Conservation (phyloP, 441 rosid genomes). For the Populus hybrid region DNA sequence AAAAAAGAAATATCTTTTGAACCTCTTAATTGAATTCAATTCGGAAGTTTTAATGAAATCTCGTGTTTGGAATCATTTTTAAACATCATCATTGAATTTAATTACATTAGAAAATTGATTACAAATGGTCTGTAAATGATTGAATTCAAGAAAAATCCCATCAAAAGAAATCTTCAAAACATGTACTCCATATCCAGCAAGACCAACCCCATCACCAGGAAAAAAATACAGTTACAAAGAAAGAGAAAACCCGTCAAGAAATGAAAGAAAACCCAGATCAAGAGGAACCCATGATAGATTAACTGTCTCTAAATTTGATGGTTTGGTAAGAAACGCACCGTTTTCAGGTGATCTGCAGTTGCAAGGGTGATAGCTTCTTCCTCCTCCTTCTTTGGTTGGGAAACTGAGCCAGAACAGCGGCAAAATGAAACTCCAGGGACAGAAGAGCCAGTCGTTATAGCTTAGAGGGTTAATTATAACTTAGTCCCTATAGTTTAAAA, state of each 20-base stretch:
- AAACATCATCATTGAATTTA: too few species aligned
- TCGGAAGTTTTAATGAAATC: too few species aligned
- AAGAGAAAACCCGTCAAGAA: neutral
- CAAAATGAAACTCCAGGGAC: neutral
- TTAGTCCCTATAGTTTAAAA: too few species aligned
- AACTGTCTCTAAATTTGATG: neutral
- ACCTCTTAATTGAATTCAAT: too few species aligned
- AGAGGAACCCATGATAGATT: neutral
- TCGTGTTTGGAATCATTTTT: too few species aligned
- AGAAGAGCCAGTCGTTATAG: neutral
- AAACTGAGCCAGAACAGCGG: neutral
- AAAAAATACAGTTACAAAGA: neutral
- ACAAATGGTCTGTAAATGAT: neutral
- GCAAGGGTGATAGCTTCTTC: neutral
- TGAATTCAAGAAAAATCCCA: neutral
- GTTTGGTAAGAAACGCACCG: neutral
- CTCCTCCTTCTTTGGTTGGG: neutral
- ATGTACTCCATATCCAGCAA: neutral
- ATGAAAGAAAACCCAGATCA: neutral
- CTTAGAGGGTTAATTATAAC: too few species aligned
- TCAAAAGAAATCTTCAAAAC: neutral
- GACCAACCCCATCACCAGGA: neutral
- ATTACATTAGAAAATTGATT: too few species aligned
- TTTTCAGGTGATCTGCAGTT: neutral
- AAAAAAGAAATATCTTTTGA: too few species aligned